Conservation (phyloP, 2,329 filamentous ascomycete genomes). For the Aspergillus carbonarius region DNA sequence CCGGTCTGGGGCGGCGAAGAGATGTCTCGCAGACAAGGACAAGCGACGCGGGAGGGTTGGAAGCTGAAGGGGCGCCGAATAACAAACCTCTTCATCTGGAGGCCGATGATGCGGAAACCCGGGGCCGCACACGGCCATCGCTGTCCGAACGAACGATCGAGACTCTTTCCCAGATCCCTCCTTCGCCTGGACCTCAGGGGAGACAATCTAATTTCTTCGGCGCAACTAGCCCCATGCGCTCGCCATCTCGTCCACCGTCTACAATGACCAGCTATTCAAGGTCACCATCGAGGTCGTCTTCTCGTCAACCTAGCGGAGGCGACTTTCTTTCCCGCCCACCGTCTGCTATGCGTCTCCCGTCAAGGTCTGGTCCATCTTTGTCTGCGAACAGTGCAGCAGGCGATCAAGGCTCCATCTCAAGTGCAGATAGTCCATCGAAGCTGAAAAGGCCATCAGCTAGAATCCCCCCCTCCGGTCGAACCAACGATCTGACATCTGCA, state of each 20-base stretch:
- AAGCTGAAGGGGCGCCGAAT: constrained; percentile 12
- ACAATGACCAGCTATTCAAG: constrained; percentile 51
- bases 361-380: constrained; percentile 32
- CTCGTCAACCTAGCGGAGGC: constrained; percentile 55
- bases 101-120: constrained; percentile 23
- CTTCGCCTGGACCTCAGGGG: constrained; percentile 69
- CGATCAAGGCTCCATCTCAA: constrained; percentile 14
- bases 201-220: constrained; percentile 73
- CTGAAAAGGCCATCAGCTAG: constrained; percentile 23
- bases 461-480: constrained; percentile 28
- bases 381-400: constrained; percentile 17
- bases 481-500: constrained; percentile 48
- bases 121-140: constrained; percentile 33
- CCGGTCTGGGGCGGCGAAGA: constrained; percentile 19
- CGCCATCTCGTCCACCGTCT: constrained; percentile 64
- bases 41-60: constrained; percentile 19
- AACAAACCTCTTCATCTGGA: constrained; percentile 10
- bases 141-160: constrained; percentile 83
- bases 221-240: constrained; percentile 58
- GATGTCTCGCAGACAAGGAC: constrained; percentile 21
- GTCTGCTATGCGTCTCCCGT: constrained; percentile 35
- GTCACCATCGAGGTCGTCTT: constrained; percentile 44
- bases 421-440: constrained; percentile 25
- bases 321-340: constrained; percentile 45
- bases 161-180: constrained; percentile 73